Evolutionary conservation across 169 alveolate genomes (phyloP).

Genomic region (Eimeria falciformis): DNA sequence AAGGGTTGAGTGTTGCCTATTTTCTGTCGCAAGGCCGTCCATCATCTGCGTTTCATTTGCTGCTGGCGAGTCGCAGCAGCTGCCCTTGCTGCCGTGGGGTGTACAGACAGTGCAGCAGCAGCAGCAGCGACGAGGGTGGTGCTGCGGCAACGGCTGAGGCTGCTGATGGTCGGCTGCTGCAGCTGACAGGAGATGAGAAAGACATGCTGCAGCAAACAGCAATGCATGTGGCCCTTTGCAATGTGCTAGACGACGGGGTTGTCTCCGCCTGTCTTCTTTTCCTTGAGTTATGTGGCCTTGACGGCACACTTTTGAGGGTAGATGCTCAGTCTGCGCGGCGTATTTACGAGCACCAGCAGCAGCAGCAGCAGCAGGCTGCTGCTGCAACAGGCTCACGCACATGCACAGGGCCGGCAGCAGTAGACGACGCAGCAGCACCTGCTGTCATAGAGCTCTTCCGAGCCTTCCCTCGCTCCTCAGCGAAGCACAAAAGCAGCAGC

Average conservation of each 20-base stretch:
- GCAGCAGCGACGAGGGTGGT: conserved; percentile 31
- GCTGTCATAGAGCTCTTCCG: conserved; percentile 39
- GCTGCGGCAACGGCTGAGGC: neutral
- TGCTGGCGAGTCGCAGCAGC: conserved; percentile 33
- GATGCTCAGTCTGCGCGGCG: conserved; percentile 82
- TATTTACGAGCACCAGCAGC: conserved; percentile 67
- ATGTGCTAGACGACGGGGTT: conserved; percentile 81
- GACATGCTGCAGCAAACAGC: conserved; percentile 77
- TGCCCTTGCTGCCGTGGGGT: conserved; percentile 19
- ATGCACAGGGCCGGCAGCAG: neutral
- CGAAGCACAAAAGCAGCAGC: neutral
- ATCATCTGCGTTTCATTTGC: conserved; percentile 49
- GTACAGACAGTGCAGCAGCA: conserved; percentile 1
- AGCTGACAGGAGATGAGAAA: conserved; percentile 35
- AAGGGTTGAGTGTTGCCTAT: conserved; percentile 80
- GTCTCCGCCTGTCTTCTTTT: conserved; percentile 79
- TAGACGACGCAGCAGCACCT: conserved; percentile 12
- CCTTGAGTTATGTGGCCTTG: conserved; percentile 82
- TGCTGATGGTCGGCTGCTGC: conserved; percentile 4
- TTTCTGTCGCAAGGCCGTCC: conserved; percentile 72
- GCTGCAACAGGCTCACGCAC: neutral
- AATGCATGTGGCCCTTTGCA: conserved; percentile 80
- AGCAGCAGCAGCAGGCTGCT: conserved; percentile 52
- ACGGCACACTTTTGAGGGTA: conserved; percentile 81
- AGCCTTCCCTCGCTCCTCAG: conserved; percentile 43